Percentiles rank a stretch among this genome's conserved stretches.
Conservation (phyloP, 2,329 filamentous ascomycete genomes). For the Thielaviopsis musarum region DNA sequence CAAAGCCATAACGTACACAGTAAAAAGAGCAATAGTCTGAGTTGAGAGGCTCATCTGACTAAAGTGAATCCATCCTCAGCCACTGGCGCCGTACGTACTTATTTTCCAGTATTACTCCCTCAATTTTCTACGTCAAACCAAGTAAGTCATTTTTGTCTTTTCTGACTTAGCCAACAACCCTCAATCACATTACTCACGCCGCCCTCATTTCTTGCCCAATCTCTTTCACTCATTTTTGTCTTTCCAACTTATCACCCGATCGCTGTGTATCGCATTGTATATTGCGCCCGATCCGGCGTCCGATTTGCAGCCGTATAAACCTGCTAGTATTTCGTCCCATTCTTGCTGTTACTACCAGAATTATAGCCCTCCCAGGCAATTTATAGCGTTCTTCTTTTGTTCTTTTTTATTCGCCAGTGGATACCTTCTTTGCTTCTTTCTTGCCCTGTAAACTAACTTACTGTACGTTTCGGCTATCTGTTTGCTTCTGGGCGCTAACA, state of each 20-base stretch:
- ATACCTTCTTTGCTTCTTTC: too few relatives aligned
- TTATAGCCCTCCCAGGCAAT: background rate
- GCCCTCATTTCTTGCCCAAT: background rate
- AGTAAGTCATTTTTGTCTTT: background rate
- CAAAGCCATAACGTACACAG: background rate
- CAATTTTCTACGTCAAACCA: background rate
- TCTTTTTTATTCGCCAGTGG: too few relatives aligned
- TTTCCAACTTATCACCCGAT: background rate
- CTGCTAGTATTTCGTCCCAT: background rate
- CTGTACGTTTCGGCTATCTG: background rate
- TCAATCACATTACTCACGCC: background rate
- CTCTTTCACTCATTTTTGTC: background rate
- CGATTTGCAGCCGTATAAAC: background rate
- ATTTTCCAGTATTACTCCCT: background rate
- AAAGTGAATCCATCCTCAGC: background rate
- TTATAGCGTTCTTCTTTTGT: background rate
- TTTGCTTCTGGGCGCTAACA: background rate
- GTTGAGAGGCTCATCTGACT: background rate
- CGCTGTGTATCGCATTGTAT: background rate
- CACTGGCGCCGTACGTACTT: background rate
- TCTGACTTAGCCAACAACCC: background rate
- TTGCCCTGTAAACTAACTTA: background rate
- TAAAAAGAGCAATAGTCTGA: background rate
- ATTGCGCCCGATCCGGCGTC: background rate
- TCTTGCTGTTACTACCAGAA: too few relatives aligned